These are phyloP conservation scores for Chaetomiaceae sp. DNA, from an alignment of 2,329 filamentous ascomycete species.

Conservation along the genomic window DNA sequence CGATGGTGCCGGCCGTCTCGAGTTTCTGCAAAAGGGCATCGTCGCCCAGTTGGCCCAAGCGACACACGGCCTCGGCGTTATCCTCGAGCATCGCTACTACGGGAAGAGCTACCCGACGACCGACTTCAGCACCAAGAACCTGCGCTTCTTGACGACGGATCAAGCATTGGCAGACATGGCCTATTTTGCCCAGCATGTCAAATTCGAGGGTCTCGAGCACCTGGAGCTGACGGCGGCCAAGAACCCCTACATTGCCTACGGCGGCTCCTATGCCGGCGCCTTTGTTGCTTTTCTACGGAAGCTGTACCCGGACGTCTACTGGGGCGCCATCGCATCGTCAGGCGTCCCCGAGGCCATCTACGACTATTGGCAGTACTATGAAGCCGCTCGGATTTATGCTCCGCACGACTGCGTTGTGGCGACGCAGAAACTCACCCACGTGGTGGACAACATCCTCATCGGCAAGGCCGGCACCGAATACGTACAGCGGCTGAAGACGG, in stretches of 20 bases:
- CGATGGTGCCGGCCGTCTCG: conserved; percentile 55
- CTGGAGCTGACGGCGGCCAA: conserved; percentile 59
- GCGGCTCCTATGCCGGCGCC: conserved; percentile 77
- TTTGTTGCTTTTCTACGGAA: conserved; percentile 73
- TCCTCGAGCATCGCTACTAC: conserved; percentile 87
- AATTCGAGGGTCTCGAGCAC: conserved; percentile 65
- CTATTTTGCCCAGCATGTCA: conserved; percentile 71
- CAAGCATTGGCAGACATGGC: conserved; percentile 77
- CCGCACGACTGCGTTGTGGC: conserved; percentile 58
- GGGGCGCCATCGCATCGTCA: conserved; percentile 73
- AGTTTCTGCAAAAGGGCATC: conserved; percentile 73
- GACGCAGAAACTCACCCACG: conserved; percentile 52
- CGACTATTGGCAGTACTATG: conserved; percentile 65
- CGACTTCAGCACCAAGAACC: conserved; percentile 61
- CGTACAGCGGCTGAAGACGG: conserved; percentile 38
- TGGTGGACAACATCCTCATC: conserved; percentile 49
- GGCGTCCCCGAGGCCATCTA: conserved; percentile 73
- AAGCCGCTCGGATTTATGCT: conserved; percentile 45
- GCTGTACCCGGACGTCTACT: conserved; percentile 73
- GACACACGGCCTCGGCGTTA: conserved; percentile 69
- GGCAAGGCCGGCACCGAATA: conserved; percentile 35
- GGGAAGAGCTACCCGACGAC: conserved; percentile 66
- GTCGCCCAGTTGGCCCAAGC: conserved; percentile 64
- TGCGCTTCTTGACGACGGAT: conserved; percentile 79
- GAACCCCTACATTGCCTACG: conserved; percentile 73